A percentile compares a stretch with the other conserved stretches of the same genome.
These are phyloP conservation scores for Pyricularia sp. DNA, from an alignment of 2,329 filamentous ascomycete species.

Conservation along the genomic window DNA sequence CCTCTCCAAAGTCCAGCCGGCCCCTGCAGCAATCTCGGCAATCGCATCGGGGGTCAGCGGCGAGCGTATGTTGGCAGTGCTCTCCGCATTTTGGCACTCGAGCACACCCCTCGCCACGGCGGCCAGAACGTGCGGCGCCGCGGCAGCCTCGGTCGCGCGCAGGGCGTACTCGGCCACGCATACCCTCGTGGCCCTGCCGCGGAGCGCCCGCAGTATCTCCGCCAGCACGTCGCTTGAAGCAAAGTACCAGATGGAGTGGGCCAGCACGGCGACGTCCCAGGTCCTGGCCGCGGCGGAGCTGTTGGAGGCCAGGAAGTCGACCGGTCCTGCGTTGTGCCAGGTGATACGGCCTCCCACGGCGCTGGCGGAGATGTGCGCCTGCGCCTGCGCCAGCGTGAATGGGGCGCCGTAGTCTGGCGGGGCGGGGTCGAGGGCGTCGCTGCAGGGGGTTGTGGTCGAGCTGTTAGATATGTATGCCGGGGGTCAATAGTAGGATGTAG, in stretches of 20 bases:
- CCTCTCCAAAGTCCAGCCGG: constrained; percentile 26
- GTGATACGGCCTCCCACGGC: constrained; percentile 30
- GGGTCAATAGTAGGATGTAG: neutral
- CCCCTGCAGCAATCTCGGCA: constrained; percentile 20
- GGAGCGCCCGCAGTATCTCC: constrained; percentile 21
- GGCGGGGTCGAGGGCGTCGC: constrained; percentile 39
- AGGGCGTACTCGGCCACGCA: constrained; percentile 38
- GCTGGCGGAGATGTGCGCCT: constrained; percentile 29
- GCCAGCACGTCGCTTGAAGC: constrained; percentile 26
- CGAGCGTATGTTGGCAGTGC: constrained; percentile 36
- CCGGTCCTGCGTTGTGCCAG: constrained; percentile 29
- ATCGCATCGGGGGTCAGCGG: constrained; percentile 32
- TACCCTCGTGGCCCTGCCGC: constrained; percentile 22
- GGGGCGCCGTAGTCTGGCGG: constrained; percentile 38
- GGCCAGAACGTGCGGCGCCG: constrained; percentile 41
- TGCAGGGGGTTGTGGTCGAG: neutral
- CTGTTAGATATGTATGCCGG: too few relatives aligned
- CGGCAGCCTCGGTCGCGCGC: constrained; percentile 24
- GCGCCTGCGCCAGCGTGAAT: constrained; percentile 38
- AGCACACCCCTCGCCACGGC: constrained; percentile 32
- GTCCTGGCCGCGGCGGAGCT: constrained; percentile 3
- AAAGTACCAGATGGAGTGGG: constrained; percentile 47
- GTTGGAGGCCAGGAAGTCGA: constrained; percentile 22
- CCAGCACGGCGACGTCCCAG: constrained; percentile 37
- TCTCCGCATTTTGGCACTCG: constrained; percentile 26